Evolutionary conservation across 768 basidiomycete species (phyloP).

Genomic region (Mycena rosella): DNA sequence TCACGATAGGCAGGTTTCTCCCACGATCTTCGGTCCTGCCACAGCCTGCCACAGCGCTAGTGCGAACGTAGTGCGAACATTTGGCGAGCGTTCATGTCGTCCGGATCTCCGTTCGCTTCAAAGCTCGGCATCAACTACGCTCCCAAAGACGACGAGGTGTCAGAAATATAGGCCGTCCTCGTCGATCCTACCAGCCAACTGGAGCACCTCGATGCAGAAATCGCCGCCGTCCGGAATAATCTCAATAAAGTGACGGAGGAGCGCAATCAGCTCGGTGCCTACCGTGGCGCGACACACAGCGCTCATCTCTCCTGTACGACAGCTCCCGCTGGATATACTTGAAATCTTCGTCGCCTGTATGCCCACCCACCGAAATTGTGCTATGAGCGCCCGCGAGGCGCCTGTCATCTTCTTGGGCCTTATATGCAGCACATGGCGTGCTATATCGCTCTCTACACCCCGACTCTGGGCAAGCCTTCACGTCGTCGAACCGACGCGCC

Average conservation of each 20-base stretch:
- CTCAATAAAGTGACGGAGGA: background rate
- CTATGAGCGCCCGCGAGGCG: constrained; percentile 33
- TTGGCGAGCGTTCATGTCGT: too few relatives aligned
- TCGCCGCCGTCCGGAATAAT: background rate
- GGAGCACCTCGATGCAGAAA: too few relatives aligned
- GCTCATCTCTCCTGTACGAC: constrained; percentile 12
- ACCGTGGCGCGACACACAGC: background rate
- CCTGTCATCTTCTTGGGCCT: constrained; percentile 46
- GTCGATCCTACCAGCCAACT: too few relatives aligned
- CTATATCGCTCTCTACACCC: constrained; percentile 41
- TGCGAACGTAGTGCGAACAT: too few relatives aligned
- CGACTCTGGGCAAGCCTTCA: constrained; percentile 41
- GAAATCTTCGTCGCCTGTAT: constrained; percentile 27
- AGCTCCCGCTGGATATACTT: background rate
- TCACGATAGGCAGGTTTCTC: too few relatives aligned
- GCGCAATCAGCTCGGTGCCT: background rate
- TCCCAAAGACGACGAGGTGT: too few relatives aligned
- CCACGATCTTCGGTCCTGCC: too few relatives aligned
- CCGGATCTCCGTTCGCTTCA: background rate
- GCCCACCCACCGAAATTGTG: constrained; percentile 20
- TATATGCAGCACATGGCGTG: constrained; percentile 46
- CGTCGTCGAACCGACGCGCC: constrained; percentile 5
- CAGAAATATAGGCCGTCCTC: too few relatives aligned
- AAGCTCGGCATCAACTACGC: too few relatives aligned
- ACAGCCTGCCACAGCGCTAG: too few relatives aligned